A percentile compares a stretch with the other conserved stretches of the same genome.
Conservation (phyloP, 768 basidiomycete genomes). For the Phaffia australis region DNA sequence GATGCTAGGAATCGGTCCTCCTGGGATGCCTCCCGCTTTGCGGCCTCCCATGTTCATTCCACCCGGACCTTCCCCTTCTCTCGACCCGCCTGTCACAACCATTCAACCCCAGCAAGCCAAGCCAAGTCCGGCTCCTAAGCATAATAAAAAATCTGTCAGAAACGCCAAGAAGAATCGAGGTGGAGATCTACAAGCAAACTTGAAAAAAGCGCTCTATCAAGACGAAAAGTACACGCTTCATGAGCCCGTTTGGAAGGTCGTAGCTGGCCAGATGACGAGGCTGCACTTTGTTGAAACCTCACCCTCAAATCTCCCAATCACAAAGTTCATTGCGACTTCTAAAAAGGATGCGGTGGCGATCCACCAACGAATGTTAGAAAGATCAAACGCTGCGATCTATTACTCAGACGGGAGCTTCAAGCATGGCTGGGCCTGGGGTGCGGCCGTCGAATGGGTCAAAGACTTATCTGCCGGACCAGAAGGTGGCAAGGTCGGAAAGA, state of each 20-base stretch:
- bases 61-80: constrained; percentile 1
- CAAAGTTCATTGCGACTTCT: constrained; percentile 24
- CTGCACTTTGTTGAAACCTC: constrained; percentile 25
- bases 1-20: too few relatives aligned
- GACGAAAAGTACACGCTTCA: constrained; percentile 26
- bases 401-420: constrained; percentile 25
- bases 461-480: constrained; percentile 17
- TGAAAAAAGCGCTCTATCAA: constrained; percentile 20
- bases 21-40: too few relatives aligned
- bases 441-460: constrained; percentile 36
- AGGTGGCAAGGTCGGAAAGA: constrained; percentile 28
- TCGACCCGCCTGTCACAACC: neutral
- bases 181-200: constrained; percentile 19
- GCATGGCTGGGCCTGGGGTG: constrained; percentile 32
- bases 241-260: constrained; percentile 25
- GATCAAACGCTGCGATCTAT: constrained; percentile 9
- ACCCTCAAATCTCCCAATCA: constrained; percentile 24
- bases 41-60: too few relatives aligned
- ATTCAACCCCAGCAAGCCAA: too few relatives aligned
- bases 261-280: constrained; percentile 23
- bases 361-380: constrained; percentile 22
- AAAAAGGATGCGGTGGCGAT: constrained; percentile 24
- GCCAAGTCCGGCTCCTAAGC: neutral
- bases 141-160: neutral
- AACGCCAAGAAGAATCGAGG: constrained; percentile 1